These are phyloP conservation scores for Ophiostoma himal-ulmi DNA, from an alignment of 2,329 filamentous ascomycete genomes.

Conservation along the genomic window DNA sequence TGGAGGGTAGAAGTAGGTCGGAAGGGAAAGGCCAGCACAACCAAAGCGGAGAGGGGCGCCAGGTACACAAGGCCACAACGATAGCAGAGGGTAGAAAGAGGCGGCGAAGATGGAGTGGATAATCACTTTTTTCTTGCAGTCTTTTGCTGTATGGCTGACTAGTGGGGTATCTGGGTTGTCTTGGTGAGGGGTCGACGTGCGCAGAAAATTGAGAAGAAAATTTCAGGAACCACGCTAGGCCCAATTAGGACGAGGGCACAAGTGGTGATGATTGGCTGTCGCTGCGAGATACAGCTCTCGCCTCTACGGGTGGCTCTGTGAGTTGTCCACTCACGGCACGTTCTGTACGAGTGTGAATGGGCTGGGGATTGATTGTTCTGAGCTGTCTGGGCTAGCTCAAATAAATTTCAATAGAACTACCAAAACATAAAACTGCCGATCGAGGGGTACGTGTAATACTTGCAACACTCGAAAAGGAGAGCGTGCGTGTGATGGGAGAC, in stretches of 20 bases:
- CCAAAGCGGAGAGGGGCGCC: not conserved
- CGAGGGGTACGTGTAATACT: not conserved
- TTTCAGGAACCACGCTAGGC: constrained; percentile 23
- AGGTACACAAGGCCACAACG: not conserved
- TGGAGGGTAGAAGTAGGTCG: constrained; percentile 19
- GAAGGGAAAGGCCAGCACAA: not conserved
- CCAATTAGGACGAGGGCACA: not conserved
- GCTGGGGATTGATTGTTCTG: too few species aligned
- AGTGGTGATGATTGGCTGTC: constrained; percentile 10
- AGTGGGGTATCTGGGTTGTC: constrained; percentile 20
- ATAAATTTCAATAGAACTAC: too few species aligned
- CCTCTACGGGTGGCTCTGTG: not conserved
- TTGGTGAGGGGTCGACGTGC: constrained; percentile 22
- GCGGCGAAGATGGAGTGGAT: constrained; percentile 11
- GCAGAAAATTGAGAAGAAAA: constrained; percentile 19
- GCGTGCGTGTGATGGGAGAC: not conserved
- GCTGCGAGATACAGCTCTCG: not conserved
- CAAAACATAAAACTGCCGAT: not conserved
- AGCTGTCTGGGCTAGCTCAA: too few species aligned
- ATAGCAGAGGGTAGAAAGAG: constrained; percentile 8
- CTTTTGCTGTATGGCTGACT: constrained; percentile 7
- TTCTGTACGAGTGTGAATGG: not conserved
- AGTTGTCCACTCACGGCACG: constrained; percentile 4
- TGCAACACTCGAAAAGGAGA: not conserved
- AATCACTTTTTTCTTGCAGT: constrained; percentile 6